Percentiles rank a stretch among this genome's conserved stretches.
phyloP scores from a whole-genome alignment of 805 yeast species.

The Candida boidinii region DNA sequence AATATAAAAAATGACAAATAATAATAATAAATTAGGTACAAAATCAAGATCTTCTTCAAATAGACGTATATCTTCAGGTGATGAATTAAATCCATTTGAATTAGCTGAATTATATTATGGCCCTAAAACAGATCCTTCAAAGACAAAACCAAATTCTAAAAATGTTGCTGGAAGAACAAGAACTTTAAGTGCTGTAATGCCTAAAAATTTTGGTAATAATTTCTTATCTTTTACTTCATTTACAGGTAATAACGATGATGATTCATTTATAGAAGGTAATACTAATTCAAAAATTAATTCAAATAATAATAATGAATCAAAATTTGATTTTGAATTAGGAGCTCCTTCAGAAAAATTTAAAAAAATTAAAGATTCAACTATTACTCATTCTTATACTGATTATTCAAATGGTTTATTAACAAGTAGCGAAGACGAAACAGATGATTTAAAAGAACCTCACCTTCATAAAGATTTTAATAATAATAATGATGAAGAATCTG shows the following conservation, averaged over 20 bases:
- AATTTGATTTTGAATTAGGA: no score
- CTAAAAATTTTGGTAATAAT: no score
- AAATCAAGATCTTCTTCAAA: no score
- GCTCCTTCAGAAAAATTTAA: no score
- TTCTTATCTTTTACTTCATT: not conserved
- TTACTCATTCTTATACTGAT: not conserved
- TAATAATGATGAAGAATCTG: constrained; percentile 1
- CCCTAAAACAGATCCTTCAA: constrained; percentile 47
- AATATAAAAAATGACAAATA: no score
- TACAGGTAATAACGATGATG: not conserved
- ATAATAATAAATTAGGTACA: no score
- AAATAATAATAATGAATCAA: no score
- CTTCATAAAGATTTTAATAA: not conserved
- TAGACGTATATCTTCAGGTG: constrained; percentile 30
- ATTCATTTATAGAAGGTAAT: not conserved
- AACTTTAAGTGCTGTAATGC: constrained; percentile 37
- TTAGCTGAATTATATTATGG: constrained; percentile 67
- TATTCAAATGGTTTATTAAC: no score
- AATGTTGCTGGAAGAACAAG: constrained; percentile 38
- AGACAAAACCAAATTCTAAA: constrained; percentile 28
- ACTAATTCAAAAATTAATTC: no score
- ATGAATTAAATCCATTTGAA: constrained; percentile 55
- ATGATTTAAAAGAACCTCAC: constrained; percentile 1
- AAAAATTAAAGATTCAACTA: no score
- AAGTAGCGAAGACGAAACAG: constrained; percentile 6